A percentile compares a stretch with the other conserved stretches of the same genome.
phyloP scores from a whole-genome alignment of 2,329 filamentous ascomycete species.

The Beauveria brongniartii region DNA sequence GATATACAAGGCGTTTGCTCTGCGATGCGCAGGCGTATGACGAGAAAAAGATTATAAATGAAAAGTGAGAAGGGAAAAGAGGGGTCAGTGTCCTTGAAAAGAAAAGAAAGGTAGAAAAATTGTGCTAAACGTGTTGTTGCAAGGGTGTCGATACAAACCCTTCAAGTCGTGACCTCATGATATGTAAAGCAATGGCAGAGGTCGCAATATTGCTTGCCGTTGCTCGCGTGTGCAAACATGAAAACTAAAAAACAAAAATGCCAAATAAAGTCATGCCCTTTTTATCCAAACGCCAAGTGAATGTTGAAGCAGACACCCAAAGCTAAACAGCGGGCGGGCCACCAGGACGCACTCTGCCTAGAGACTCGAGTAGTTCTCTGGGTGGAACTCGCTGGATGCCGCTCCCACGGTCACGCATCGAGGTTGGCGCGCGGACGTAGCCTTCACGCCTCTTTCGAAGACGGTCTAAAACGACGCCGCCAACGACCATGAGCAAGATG shows the following conservation, averaged over 20 bases:
- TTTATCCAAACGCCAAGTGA: conserved; percentile 31
- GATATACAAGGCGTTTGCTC: conserved; percentile 22
- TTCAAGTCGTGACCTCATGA: conserved; percentile 9
- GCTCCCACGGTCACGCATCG: conserved; percentile 51
- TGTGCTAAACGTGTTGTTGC: background rate
- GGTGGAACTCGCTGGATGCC: conserved; percentile 54
- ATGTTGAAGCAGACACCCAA: conserved; percentile 19
- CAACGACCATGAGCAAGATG: conserved; percentile 69
- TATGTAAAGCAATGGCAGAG: conserved; percentile 1
- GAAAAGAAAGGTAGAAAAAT: conserved; percentile 1
- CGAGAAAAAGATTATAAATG: background rate
- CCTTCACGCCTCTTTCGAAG: conserved; percentile 70
- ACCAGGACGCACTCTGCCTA: conserved; percentile 39
- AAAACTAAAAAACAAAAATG: background rate
- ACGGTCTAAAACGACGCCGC: conserved; percentile 67
- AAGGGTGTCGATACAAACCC: background rate
- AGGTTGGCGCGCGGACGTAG: conserved; percentile 68
- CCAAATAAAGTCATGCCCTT: conserved; percentile 15
- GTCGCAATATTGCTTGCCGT: conserved; percentile 1
- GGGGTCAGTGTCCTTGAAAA: background rate
- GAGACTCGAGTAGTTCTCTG: conserved; percentile 48
- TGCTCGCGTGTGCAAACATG: background rate
- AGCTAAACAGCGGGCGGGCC: conserved; percentile 45
- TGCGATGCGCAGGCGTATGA: background rate
- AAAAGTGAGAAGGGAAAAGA: conserved; percentile 11